Conservation (phyloP, 345 rosid genomes). For the Lepidium africanum region DNA sequence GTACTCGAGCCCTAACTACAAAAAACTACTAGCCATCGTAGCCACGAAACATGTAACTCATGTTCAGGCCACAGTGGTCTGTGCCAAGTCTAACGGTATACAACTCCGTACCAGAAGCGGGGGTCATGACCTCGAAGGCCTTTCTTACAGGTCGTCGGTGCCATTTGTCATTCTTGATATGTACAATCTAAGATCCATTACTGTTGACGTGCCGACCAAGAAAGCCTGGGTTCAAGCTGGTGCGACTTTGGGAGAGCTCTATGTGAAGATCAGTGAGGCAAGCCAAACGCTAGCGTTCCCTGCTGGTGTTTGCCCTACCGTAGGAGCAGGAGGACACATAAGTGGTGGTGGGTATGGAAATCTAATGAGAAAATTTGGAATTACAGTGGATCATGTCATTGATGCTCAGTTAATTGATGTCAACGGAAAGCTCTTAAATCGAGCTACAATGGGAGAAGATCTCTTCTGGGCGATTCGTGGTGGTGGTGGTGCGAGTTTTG, state of each 20-base stretch:
- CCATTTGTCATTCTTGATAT: slow-evolving; percentile 46
- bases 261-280: slow-evolving; percentile 33
- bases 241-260: slow-evolving; percentile 48
- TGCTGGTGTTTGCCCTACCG: slow-evolving; percentile 35
- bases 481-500: slow-evolving; percentile 3
- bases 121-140: slow-evolving; percentile 56
- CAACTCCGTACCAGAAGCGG: slow-evolving; percentile 40
- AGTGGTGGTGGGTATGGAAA: slow-evolving; percentile 51
- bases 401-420: slow-evolving; percentile 46
- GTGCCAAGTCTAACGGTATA: slow-evolving; percentile 20
- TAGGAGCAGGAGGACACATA: slow-evolving; percentile 50
- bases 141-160: slow-evolving; percentile 34
- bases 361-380: slow-evolving; percentile 46
- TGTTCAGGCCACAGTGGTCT: slow-evolving; percentile 28
- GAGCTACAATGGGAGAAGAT: slow-evolving; percentile 56
- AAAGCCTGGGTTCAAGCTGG: slow-evolving; percentile 43
- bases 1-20: slow-evolving; percentile 6
- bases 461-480: slow-evolving; percentile 30
- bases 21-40: slow-evolving; percentile 14
- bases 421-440: slow-evolving; percentile 33
- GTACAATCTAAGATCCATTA: slow-evolving; percentile 31
- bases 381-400: slow-evolving; percentile 38
- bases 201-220: slow-evolving; percentile 14
- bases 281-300: slow-evolving; percentile 38
- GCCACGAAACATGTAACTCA: slow-evolving; percentile 21